A percentile compares a stretch with the other conserved stretches of the same genome.
These are phyloP conservation scores for Phytophthora pluvialis DNA, from an alignment of 352 stramenopile species.

Conservation along the genomic window DNA sequence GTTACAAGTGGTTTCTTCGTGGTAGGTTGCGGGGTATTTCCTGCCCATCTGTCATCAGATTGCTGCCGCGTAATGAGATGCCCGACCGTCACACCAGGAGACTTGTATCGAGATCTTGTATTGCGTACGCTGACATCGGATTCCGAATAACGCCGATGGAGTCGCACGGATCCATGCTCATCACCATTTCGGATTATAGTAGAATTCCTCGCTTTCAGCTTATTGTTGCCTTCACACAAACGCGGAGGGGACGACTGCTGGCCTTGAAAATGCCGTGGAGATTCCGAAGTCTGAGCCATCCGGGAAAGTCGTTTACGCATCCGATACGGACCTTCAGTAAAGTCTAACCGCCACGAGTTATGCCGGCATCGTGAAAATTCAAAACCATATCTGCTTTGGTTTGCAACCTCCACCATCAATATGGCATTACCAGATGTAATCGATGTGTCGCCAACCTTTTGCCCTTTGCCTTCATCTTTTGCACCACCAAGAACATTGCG, in stretches of 20 bases:
- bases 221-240: background rate
- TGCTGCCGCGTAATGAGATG: constrained; percentile 16
- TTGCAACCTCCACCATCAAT: constrained; percentile 21
- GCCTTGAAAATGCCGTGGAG: constrained; percentile 16
- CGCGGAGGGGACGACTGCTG: constrained; percentile 9
- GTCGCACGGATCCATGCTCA: background rate
- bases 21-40: background rate
- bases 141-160: constrained; percentile 35
- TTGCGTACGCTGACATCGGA: constrained; percentile 16
- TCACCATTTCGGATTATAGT: background rate
- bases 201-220: background rate
- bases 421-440: constrained; percentile 1
- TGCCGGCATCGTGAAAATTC: background rate
- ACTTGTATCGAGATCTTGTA: background rate
- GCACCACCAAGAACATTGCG: constrained; percentile 15
- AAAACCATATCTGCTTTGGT: constrained; percentile 21
- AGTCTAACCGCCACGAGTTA: constrained; percentile 53
- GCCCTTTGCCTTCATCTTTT: background rate
- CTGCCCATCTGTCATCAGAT: constrained; percentile 16
- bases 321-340: constrained; percentile 67
- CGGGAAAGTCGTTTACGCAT: constrained; percentile 65
- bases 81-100: background rate
- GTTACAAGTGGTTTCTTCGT: constrained; percentile 16
- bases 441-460: background rate
- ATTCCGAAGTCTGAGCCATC: constrained; percentile 21